Evolutionary conservation across 495 filamentous ascomycete species (phyloP).

Genomic region (Penicillium cinerascens): DNA sequence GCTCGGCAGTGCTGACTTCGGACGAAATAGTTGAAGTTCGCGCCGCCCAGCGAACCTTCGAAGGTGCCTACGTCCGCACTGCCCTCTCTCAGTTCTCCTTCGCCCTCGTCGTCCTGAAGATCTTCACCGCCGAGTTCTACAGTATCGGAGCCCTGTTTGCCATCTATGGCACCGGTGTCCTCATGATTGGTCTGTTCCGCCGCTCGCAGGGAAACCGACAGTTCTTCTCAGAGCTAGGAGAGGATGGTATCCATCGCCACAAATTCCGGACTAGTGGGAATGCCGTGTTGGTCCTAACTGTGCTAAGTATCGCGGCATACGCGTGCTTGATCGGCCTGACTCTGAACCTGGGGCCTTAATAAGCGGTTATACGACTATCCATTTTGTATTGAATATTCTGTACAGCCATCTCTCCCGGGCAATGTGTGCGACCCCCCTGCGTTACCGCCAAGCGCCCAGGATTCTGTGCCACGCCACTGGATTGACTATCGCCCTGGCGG

Average conservation of each 20-base stretch:
- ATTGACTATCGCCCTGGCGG: constrained; percentile 7
- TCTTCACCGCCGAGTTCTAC: constrained; percentile 95
- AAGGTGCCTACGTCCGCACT: constrained; percentile 94
- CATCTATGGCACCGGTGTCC: constrained; percentile 79
- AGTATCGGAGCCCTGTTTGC: constrained; percentile 88
- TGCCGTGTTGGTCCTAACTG: constrained; percentile 73
- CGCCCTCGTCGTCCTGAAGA: constrained; percentile 88
- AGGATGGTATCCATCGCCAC: constrained; percentile 63
- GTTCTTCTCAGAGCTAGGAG: constrained; percentile 77
- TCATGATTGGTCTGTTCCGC: constrained; percentile 75
- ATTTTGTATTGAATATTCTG: background rate
- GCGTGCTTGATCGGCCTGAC: constrained; percentile 74
- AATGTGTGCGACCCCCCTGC: constrained; percentile 27
- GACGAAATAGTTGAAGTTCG: constrained; percentile 90
- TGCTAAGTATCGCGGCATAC: constrained; percentile 80
- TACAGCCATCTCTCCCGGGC: constrained; percentile 1
- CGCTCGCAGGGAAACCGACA: constrained; percentile 88
- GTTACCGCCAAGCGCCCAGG: constrained; percentile 41
- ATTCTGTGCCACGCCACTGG: constrained; percentile 16
- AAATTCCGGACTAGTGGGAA: constrained; percentile 87
- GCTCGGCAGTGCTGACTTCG: constrained; percentile 74
- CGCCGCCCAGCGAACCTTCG: constrained; percentile 92
- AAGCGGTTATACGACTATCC: constrained; percentile 46
- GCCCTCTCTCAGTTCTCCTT: constrained; percentile 93
- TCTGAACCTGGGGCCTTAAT: constrained; percentile 46